Conservation (phyloP, 2,329 filamentous ascomycete genomes). For the Phoma sp. region DNA sequence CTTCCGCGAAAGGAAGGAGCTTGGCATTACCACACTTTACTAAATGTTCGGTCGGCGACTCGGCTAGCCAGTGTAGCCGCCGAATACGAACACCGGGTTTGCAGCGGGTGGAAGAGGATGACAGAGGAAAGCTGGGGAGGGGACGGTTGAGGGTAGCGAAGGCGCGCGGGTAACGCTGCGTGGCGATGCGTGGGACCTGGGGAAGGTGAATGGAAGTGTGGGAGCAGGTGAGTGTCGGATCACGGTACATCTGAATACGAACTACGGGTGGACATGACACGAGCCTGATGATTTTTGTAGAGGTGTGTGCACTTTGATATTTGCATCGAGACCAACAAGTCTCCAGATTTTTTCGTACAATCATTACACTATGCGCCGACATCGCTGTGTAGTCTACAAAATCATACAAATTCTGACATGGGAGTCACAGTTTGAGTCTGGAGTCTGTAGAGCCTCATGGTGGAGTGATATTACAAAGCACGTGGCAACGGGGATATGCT, state of each 20-base stretch:
- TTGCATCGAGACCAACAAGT: slow-evolving; percentile 8
- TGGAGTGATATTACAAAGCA: slow-evolving; percentile 17
- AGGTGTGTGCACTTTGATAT: slow-evolving; percentile 13
- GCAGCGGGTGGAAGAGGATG: slow-evolving; percentile 5
- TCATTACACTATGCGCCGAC: slow-evolving; percentile 11
- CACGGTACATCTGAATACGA: slow-evolving; percentile 1
- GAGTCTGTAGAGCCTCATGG: not conserved
- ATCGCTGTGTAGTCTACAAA: slow-evolving; percentile 15
- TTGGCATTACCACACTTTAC: slow-evolving; percentile 16
- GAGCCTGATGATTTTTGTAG: slow-evolving; percentile 9
- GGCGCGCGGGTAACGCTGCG: too few relatives aligned
- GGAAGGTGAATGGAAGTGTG: not conserved
- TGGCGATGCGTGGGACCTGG: not conserved
- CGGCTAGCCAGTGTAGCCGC: not conserved
- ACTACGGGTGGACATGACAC: slow-evolving; percentile 13
- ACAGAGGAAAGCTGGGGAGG: slow-evolving; percentile 5
- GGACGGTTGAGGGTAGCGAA: not conserved
- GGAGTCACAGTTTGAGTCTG: slow-evolving; percentile 1
- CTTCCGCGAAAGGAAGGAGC: slow-evolving; percentile 15
- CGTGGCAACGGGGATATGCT: slow-evolving; percentile 13
- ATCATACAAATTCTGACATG: slow-evolving; percentile 3
- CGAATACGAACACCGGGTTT: slow-evolving; percentile 6
- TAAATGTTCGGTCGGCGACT: slow-evolving; percentile 1
- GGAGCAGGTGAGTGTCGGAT: not conserved
- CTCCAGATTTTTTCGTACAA: slow-evolving; percentile 13